A percentile compares a stretch with the other conserved stretches of the same genome.
Evolutionary conservation across 345 rosid genomes (phyloP).

Genomic region (Bruguiera sexangula): DNA sequence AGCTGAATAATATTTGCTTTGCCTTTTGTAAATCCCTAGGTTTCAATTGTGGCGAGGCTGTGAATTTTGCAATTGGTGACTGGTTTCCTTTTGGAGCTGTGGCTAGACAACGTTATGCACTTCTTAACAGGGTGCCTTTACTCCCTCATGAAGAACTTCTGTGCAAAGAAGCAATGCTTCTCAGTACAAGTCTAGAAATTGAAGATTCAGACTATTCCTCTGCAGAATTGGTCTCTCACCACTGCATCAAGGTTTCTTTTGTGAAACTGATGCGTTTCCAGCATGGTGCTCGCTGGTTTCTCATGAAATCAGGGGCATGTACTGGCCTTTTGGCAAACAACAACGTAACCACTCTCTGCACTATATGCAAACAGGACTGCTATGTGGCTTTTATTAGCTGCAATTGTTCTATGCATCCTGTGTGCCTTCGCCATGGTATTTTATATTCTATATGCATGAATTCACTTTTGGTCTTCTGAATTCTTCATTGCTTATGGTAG

Average conservation of each 20-base stretch:
- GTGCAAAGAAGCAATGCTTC: constrained; percentile 93
- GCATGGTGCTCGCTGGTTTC: constrained; percentile 77
- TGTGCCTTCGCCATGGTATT: constrained; percentile 89
- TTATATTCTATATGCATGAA: neutral
- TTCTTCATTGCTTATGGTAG: constrained; percentile 10
- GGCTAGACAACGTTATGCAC: constrained; percentile 89
- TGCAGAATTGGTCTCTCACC: constrained; percentile 54
- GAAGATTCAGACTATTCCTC: constrained; percentile 57
- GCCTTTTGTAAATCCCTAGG: constrained; percentile 44
- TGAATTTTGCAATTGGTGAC: constrained; percentile 94
- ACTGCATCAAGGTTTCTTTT: constrained; percentile 58
- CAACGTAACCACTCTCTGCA: constrained; percentile 71
- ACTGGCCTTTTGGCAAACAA: constrained; percentile 45
- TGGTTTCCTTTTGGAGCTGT: constrained; percentile 97
- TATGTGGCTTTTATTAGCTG: constrained; percentile 80
- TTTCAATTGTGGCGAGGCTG: constrained; percentile 99
- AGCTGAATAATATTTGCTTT: neutral
- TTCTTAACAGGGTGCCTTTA: constrained; percentile 81
- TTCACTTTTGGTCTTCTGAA: neutral
- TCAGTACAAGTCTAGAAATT: constrained; percentile 43
- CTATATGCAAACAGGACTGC: constrained; percentile 89
- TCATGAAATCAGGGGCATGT: constrained; percentile 64
- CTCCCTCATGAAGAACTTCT: constrained; percentile 98
- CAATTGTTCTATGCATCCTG: constrained; percentile 54
- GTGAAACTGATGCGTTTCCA: constrained; percentile 75